phyloP scores from a whole-genome alignment of 345 rosid species.

The Camelina hispida region DNA sequence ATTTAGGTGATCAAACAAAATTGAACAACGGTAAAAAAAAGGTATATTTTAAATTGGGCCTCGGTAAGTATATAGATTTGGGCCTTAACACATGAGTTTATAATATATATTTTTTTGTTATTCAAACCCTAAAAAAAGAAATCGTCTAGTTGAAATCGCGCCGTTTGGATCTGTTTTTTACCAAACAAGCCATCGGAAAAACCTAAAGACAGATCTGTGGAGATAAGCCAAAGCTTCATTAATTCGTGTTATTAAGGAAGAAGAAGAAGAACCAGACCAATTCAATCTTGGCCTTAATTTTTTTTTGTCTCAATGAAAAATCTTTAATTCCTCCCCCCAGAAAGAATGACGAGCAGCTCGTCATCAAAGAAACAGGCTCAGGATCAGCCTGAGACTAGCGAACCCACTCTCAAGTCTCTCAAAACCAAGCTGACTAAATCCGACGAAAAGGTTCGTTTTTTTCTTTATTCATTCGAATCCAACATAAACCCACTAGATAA shows the following conservation, averaged over 20 bases:
- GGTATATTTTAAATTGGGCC: neutral
- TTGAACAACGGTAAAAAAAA: neutral
- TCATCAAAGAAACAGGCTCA: constrained; percentile 54
- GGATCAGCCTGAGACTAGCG: constrained; percentile 54
- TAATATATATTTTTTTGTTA: no score
- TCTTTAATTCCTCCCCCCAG: constrained; percentile 19
- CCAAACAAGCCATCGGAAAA: neutral
- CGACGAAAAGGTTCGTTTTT: constrained; percentile 49
- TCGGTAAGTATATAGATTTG: neutral
- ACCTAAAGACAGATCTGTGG: neutral
- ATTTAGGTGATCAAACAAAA: no score
- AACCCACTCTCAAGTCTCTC: constrained; percentile 44
- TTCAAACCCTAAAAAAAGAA: no score
- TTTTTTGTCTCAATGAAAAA: constrained; percentile 10
- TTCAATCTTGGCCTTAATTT: constrained; percentile 3
- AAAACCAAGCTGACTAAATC: constrained; percentile 60
- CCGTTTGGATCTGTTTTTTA: constrained; percentile 27
- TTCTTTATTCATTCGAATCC: neutral
- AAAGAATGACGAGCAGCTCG: constrained; percentile 48
- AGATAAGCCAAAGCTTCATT: constrained; percentile 21
- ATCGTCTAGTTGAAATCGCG: constrained; percentile 13
- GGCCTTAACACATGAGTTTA: constrained; percentile 2
- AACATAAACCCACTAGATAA: constrained; percentile 4
- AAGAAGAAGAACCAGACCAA: neutral
- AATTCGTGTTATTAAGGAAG: neutral